Evolutionary conservation across 495 filamentous ascomycete genomes (phyloP), one percentile per base, ranked within the genome.

Genomic region (Xeromyces bisporus): DNA sequence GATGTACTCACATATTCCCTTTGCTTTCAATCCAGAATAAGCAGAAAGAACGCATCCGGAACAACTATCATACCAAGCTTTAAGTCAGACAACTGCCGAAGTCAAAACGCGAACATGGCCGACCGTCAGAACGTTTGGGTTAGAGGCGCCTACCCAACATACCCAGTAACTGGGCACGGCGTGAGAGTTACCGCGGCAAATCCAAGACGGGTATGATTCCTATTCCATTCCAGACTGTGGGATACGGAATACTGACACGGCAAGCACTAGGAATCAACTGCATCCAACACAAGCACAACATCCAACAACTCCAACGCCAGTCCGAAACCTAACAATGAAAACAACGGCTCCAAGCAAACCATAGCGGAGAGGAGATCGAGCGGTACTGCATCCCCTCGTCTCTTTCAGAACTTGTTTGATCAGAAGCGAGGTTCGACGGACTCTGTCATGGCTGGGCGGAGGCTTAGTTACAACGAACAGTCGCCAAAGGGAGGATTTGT

Each of bases 381-480:
- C 36, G 49, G 41, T 20, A 44, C 47, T 18, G 40, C 35, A 33
- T 34, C 40, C 1, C 46, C 44, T 1, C 38, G 36, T 6, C 46
- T 67, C 9, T 73, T 73, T 37, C 47, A 55, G 9, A 55, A 51
- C 21, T 51, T 73, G 42, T 52, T 54, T 4, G 55, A 48, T 18
- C 62, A 67, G 52, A 73, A 73, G 41, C 55, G 69, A 2, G 59
- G 58, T 28, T 53, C 53, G 0, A 30, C 29, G 4, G 65, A 71
- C 38, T 40, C 53, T 0, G 36, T 35, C 3, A 44, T 55, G 27
- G 41, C 50, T 4, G 46, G 48, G 6, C 52, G 67, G 9, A 48
- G 63, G 21, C 48, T 54, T 10, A 65, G 59, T 39, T 71, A 56
- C 40, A 55, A 51, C 24, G 69, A 72, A 39, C 65, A 70, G 50